phyloP scores from a whole-genome alignment of 768 basidiomycete species.

The Nidularia sp. region DNA sequence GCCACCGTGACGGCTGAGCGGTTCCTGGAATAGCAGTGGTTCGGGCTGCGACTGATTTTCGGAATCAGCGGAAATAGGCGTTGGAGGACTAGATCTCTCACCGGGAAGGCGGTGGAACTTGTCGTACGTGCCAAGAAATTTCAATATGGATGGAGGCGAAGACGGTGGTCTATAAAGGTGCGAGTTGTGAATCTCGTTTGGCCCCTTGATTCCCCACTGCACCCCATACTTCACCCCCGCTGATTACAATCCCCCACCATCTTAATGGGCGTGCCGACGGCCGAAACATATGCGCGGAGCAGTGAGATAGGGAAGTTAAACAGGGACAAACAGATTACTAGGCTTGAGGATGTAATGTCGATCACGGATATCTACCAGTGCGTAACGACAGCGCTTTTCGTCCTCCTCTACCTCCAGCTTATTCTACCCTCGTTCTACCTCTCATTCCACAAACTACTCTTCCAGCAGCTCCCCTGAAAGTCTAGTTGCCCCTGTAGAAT shows the following conservation, averaged over 20 bases:
- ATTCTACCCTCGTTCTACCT: neutral
- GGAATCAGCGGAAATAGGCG: neutral
- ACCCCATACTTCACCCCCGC: too few species aligned
- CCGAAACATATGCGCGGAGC: conserved; percentile 2
- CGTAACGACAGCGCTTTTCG: neutral
- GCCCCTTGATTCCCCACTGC: too few species aligned
- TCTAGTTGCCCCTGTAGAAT: conserved; percentile 5
- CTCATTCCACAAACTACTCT: neutral
- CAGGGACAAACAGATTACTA: conserved; percentile 1
- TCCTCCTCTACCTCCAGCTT: neutral
- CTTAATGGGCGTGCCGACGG: conserved; percentile 1
- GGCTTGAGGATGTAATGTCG: neutral
- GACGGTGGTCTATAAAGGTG: neutral
- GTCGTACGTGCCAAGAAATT: neutral
- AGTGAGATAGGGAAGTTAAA: neutral
- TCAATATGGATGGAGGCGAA: neutral
- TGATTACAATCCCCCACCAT: too few species aligned
- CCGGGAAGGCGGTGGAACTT: neutral
- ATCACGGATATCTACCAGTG: neutral
- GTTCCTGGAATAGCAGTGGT: neutral
- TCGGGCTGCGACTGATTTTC: neutral
- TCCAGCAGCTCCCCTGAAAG: conserved; percentile 1
- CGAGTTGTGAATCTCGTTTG: neutral
- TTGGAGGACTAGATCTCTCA: neutral
- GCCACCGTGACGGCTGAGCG: neutral